These are phyloP conservation scores for Fusarium chuoi DNA, from an alignment of 2,329 filamentous ascomycete species.

Conservation along the genomic window DNA sequence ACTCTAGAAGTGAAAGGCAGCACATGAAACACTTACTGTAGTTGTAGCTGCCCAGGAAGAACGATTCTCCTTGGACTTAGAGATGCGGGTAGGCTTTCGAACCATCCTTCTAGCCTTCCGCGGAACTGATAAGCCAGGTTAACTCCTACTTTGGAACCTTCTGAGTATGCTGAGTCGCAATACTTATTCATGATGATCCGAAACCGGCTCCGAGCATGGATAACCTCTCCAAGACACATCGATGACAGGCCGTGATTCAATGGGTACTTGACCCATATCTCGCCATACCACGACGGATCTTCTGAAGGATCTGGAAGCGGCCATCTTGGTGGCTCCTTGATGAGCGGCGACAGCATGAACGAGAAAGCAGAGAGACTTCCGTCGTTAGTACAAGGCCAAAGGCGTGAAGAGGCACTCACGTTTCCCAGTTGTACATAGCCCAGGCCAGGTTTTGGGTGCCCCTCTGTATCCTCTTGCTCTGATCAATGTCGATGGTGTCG, in stretches of 20 bases:
- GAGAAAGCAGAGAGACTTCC: slow-evolving; percentile 40
- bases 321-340: slow-evolving; percentile 45
- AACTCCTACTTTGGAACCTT: slow-evolving; percentile 21
- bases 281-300: slow-evolving; percentile 47
- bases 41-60: slow-evolving; percentile 49
- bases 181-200: slow-evolving; percentile 50
- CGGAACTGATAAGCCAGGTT: slow-evolving; percentile 35
- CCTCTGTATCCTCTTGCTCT: slow-evolving; percentile 30
- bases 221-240: slow-evolving; percentile 42
- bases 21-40: slow-evolving; percentile 47
- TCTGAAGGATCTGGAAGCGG: slow-evolving; percentile 44
- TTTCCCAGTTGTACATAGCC: slow-evolving; percentile 50
- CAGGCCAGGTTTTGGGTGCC: slow-evolving; percentile 48
- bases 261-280: slow-evolving; percentile 52
- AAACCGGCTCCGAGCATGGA: slow-evolving; percentile 45
- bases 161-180: slow-evolving; percentile 28
- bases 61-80: slow-evolving; percentile 46
- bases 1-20: background rate
- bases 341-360: slow-evolving; percentile 42
- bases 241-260: slow-evolving; percentile 32
- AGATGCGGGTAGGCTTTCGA: slow-evolving; percentile 36
- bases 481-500: slow-evolving; percentile 5
- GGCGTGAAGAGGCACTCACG: slow-evolving; percentile 21
- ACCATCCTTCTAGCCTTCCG: slow-evolving; percentile 44
- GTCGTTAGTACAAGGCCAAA: background rate